Evolutionary conservation across 768 basidiomycete genomes (phyloP), one percentile per base, ranked within the genome.

Genomic region (Cubamyces sp.): DNA sequence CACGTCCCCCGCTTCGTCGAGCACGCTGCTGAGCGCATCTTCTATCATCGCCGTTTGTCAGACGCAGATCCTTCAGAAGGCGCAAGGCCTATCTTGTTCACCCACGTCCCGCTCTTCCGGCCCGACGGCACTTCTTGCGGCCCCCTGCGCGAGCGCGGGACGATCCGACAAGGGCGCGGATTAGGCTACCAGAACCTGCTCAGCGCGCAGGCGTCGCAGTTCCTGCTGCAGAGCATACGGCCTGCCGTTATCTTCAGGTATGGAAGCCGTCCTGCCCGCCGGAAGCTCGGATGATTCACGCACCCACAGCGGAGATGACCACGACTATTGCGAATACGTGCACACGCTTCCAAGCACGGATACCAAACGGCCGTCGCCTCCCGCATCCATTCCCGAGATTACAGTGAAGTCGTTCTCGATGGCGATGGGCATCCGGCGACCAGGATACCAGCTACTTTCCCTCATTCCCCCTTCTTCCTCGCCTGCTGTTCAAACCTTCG

Each of bases 351-450:
- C 64, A 57, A 12, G 64, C 18, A 45, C 52, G 56, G 54, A 60
- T 60, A 64, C 25, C 65, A 60, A 50, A 23, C 46, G 57, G 4
- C 57, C 57, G 6, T 55, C 57, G 7, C 67, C 72, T 25, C 74
- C 74, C 39, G 23, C 18, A 0, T 41, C 49, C n/a, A 76, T 85
- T 14, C 82, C 81, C 53, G 96, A 98, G 76, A 81, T 96, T 19
- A 91, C 93, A 0, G 84, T 98, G 69, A 97, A 94, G 73, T 89
- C 93, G 2, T 80, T 97, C 69, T 94, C 93, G 14, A 92, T 95
- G 81, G 90, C 88, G 3, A 92, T 94, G 86, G 92, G 91, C 34
- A 83, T 98, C 54, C 81, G 82, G 46, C 79, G 80, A 28, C 95
- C 96, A 6, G 96, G 94, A 43, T 94, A 95, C 75, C 93, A 96